These are phyloP conservation scores for Metschnikowia noctiluminum DNA, from an alignment of 805 yeast genomes.

Conservation along the genomic window DNA sequence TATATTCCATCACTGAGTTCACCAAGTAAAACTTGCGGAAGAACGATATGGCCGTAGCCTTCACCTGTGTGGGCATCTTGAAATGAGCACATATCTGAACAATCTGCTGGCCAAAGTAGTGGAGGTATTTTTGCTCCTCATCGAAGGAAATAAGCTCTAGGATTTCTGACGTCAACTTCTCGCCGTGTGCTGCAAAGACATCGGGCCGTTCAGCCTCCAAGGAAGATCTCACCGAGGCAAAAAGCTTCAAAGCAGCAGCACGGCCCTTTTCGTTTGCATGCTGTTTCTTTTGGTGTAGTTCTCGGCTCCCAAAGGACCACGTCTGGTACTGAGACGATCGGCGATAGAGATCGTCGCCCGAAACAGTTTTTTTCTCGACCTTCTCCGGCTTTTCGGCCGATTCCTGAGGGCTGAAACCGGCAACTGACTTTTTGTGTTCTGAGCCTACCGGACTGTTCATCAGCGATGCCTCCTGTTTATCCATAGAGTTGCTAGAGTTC, in stretches of 20 bases:
- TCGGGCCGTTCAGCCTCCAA: constrained; percentile 24
- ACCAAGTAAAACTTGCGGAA: constrained; percentile 76
- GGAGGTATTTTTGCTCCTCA: constrained; percentile 69
- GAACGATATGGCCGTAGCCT: constrained; percentile 82
- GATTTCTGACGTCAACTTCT: constrained; percentile 29
- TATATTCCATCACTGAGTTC: constrained; percentile 81
- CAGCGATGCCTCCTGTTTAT: background rate
- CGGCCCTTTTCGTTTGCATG: constrained; percentile 57
- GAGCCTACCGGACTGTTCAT: background rate
- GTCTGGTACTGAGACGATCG: constrained; percentile 77
- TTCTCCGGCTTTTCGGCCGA: background rate
- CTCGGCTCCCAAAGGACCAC: constrained; percentile 77
- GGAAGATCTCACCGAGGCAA: constrained; percentile 22
- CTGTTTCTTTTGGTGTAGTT: constrained; percentile 47
- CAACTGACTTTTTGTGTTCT: background rate
- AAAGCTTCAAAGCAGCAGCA: constrained; percentile 29
- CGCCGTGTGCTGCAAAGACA: constrained; percentile 27
- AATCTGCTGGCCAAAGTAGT: constrained; percentile 70
- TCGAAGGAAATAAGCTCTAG: constrained; percentile 51
- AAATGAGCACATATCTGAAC: constrained; percentile 68
- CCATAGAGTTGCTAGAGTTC: background rate
- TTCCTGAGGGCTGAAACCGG: background rate
- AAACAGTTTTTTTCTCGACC: constrained; percentile 26
- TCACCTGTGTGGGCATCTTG: constrained; percentile 82
- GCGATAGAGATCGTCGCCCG: constrained; percentile 85